Evolutionary conservation across 805 yeast genomes (phyloP), one percentile per base, ranked within the genome.

Genomic region (Candida silvicultrix): DNA sequence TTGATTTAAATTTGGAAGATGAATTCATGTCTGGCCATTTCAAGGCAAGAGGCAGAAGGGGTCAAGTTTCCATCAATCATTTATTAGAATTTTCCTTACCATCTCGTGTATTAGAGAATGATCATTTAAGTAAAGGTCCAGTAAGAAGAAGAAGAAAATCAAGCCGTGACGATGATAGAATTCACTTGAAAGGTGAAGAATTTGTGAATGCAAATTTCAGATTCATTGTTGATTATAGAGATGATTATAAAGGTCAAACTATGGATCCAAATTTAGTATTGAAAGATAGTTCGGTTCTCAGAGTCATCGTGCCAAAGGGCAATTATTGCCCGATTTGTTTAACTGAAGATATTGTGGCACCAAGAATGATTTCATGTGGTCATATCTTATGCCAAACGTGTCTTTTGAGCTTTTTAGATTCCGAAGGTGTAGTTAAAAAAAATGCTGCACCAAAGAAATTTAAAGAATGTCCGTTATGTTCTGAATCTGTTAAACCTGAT

Each of bases 281-380:
- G 3, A 77, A 82, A 15, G 73, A 77, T 48, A 69, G 71, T 4
- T 71, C 77, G 35, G 80, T 94, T 5, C 63, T 83, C 29, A 70
- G 96, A 42, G 88, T 92, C 6, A 61, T 89, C n/a, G 83, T 80
- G 1, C 84, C 92, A 14, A 78, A 75, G 49, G 83, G 84, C 1
- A 83, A 83, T 53, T 81, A 82, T 35, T 94, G 99, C 60, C 98
- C 99, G 0, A 92, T 94, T 23, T 94, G 99, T 62, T 69, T 94
- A 14, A 75, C 83, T 29, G 95, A 88, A 43, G 82, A 81, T 14
- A 86, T 94, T 14, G 77, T 85, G 16, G 97, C 97, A 0, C 97
- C 99, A 2, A 71, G 98, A 45, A 95, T 94, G 98, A 81, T 89
- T 25, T 75, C 81, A 12, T 94, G 99, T 68, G 99, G 99, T 5